Base-by-base conservation (phyloP, 352 stramenopile species). In the Phytophthora capsici region DNA sequence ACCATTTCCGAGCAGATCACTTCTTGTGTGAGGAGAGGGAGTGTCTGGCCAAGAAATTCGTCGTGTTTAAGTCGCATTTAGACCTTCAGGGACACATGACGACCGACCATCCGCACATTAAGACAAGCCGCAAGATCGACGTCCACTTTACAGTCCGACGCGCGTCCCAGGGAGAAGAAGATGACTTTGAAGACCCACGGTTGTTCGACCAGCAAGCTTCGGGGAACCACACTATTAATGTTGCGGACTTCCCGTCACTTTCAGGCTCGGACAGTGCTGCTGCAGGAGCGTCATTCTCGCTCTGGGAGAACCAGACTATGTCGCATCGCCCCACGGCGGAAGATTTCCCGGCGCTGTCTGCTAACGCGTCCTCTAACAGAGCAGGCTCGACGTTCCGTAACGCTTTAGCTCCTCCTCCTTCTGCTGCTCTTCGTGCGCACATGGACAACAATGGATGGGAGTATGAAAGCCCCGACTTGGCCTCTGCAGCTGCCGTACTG, bases 1-100 rank as follows among this genome's bases (percentile, higher is more conserved):
- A 93, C 70, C 90, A 97, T 61, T 97, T 97, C 73, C 84, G 91
- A 55, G 81, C 81, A 16, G 88, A 95, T 13, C 91, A 97, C 52
- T 94, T 89, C 43, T 61, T 97, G 40, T 97, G 90, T 50, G 90
- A 97, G 70, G 89, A 97, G 56, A 61, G 80, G 6, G 32, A 58
- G 26, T 97, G 91, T 70, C 73, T 97, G 0, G 69, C 68, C 16
- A 89, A 93, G 53, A 96, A 96, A 59, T 97, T 97, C 59, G 84
- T 96, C 25, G 91, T 97, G 0, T 97, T 97, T 63, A 88, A 86
- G 56, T 84, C 84, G 23, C 84, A 96, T 61, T 67, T 97, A 38
- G 89, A 97, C 57, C 59, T 96, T 16, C 84, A 96, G 46, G 88
- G 69, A 4, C 91, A 97, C 77, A 71, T 95, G 77, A 56, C 86